Base-by-base conservation (phyloP, 2,329 filamentous ascomycete species). In the Colletotrichum sidae region DNA sequence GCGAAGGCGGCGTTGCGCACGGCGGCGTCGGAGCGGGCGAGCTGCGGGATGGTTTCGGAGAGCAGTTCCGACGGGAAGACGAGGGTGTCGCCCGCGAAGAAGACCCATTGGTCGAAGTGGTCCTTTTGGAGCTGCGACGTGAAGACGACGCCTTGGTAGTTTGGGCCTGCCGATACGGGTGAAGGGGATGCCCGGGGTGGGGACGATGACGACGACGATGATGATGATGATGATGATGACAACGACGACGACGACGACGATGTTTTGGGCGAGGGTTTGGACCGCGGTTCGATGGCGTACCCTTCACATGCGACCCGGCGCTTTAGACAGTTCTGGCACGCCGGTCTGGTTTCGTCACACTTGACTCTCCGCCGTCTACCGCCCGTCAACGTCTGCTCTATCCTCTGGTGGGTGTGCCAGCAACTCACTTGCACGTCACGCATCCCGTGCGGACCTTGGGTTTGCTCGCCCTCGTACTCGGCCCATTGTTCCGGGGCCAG, bases 1-100 rank as follows among this genome's bases (percentile, higher is more conserved):
- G 79, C 78, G 73, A 80, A 79, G 60, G 78, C 79, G 6, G 74
- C 79, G 53, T 76, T 78, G 17, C 78, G 70, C 7, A 81, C 68
- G 0, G 75, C 76, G 11, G 44, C 37, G 35, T 69, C 65, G 2
- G 35, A 49, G 13, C 54, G 56, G 13, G 67, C 65, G 17, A 68
- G 46, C 37, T 64, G 68, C 10, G 62, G 68, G 35, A 68, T 79
- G 8, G 38, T 57, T 11, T 38, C 39, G 8, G 59, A 64, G 47
- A 66, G 46, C 10, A 66, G 63, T 33, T 58, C 38, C 12, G 63
- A 63, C 3, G 63, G 63, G 37, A 66, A 66, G 11, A 64, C 15
- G 34, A 58, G 41, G 25, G 54, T 37, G 49, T 64, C 60, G 1
- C 13, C 33, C 10, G 54, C 50, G 37, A 66, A 64, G 8, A 47